phyloP scores from a whole-genome alignment of 805 yeast species.

The Lachancea lanzarotensis region DNA sequence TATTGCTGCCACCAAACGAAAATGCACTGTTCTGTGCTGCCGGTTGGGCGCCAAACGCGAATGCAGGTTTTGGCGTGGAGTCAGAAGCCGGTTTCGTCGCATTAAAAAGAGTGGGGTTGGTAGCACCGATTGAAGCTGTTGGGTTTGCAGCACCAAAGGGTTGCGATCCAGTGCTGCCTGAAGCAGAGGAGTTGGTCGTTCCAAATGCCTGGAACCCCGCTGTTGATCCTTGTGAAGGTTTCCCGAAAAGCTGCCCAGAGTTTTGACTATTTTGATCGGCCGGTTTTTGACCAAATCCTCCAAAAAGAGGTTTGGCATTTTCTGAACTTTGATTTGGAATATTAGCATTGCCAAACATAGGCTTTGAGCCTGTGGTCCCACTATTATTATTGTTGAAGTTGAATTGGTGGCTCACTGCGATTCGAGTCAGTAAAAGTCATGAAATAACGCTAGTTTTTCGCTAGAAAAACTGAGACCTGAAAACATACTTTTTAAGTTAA shows the following conservation, averaged over 20 bases:
- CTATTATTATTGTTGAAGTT: constrained; percentile 3
- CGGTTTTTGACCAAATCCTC: constrained; percentile 3
- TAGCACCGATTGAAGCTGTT: background rate
- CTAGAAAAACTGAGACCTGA: background rate
- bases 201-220: background rate
- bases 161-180: background rate
- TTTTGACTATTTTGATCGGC: background rate
- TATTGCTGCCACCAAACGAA: constrained; percentile 1
- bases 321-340: background rate
- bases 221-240: background rate
- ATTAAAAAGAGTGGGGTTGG: background rate
- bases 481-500: background rate
- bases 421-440: background rate
- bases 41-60: constrained; percentile 7
- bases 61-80: constrained; percentile 4
- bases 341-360: constrained; percentile 4
- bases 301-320: background rate
- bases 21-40: background rate
- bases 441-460: background rate
- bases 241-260: constrained; percentile 3
- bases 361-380: background rate
- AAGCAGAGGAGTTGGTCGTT: background rate
- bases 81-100: background rate
- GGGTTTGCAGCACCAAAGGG: constrained; percentile 4
- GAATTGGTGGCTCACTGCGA: constrained; percentile 7